A percentile compares a stretch with the other conserved stretches of the same genome.
Conservation (phyloP, 768 basidiomycete genomes). For the Amyloporia xantha region DNA sequence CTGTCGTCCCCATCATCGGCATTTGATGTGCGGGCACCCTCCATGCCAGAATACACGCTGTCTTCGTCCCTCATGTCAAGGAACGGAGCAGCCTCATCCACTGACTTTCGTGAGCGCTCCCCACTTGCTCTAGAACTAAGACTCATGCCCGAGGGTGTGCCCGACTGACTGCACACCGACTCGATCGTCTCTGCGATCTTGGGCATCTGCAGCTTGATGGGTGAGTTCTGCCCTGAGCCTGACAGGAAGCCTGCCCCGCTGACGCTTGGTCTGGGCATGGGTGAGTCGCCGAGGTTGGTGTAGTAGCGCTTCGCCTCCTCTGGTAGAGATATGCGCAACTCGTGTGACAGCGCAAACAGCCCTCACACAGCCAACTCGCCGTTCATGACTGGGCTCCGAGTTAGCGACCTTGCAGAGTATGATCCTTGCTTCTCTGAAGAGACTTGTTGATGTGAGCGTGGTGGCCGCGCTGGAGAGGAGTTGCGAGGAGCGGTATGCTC, state of each 20-base stretch:
- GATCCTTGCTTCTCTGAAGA: background rate
- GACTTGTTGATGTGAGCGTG: background rate
- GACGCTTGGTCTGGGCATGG: constrained; percentile 43
- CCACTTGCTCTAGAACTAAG: background rate
- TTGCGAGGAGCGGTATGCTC: background rate
- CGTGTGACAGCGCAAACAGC: constrained; percentile 38
- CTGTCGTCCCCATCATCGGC: constrained; percentile 15
- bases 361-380: constrained; percentile 7
- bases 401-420: background rate
- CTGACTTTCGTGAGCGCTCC: constrained; percentile 4
- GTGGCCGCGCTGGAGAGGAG: background rate
- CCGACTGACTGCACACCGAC: background rate
- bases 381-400: constrained; percentile 13
- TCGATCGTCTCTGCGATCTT: background rate
- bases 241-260: constrained; percentile 11
- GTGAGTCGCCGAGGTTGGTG: constrained; percentile 59
- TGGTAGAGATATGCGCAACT: constrained; percentile 64
- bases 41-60: constrained; percentile 29
- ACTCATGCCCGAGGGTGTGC: background rate
- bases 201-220: constrained; percentile 4
- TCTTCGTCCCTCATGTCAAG: constrained; percentile 55
- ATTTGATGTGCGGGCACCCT: constrained; percentile 5
- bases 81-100: constrained; percentile 46
- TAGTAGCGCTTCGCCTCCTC: constrained; percentile 75
- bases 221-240: background rate